phyloP scores from a whole-genome alignment of 257 asterid species.

The Solanum pimpinellifolium region DNA sequence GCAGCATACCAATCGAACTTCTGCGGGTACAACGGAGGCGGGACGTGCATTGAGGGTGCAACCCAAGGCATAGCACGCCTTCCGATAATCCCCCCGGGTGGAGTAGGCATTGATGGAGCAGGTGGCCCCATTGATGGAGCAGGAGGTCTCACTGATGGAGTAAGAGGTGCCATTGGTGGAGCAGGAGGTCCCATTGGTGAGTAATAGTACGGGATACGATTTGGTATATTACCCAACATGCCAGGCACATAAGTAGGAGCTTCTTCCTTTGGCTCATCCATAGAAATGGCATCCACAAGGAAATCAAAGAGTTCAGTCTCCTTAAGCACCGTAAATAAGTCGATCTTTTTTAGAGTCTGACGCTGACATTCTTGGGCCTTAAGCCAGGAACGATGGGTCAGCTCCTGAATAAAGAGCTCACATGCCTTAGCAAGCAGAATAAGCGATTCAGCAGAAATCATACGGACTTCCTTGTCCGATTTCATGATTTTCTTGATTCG shows the following conservation, averaged over 20 bases:
- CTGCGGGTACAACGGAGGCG: conserved; percentile 58
- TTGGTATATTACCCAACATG: conserved; percentile 17
- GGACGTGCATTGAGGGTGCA: conserved; percentile 47
- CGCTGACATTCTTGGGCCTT: conserved; percentile 93
- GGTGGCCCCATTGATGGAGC: background rate
- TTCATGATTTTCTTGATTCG: conserved; percentile 87
- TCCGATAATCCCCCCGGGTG: conserved; percentile 40
- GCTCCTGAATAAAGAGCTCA: conserved; percentile 80
- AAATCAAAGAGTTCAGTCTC: conserved; percentile 72
- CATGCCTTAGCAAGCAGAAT: conserved; percentile 83
- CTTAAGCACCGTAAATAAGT: conserved; percentile 71
- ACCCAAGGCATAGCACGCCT: conserved; percentile 37
- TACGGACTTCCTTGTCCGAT: conserved; percentile 65
- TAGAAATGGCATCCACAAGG: conserved; percentile 58
- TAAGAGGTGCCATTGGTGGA: background rate
- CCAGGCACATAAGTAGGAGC: conserved; percentile 21
- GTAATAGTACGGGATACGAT: conserved; percentile 57
- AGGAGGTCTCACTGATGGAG: background rate
- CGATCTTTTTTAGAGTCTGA: conserved; percentile 68
- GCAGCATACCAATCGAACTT: conserved; percentile 58
- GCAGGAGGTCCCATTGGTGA: conserved; percentile 20
- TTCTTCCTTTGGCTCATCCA: conserved; percentile 72
- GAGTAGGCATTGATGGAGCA: conserved; percentile 20
- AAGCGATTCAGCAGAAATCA: conserved; percentile 64
- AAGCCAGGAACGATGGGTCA: conserved; percentile 81